These are phyloP conservation scores for Allomyces javanicus DNA, from an alignment of 192 early-diverging fungal species.

Conservation along the genomic window DNA sequence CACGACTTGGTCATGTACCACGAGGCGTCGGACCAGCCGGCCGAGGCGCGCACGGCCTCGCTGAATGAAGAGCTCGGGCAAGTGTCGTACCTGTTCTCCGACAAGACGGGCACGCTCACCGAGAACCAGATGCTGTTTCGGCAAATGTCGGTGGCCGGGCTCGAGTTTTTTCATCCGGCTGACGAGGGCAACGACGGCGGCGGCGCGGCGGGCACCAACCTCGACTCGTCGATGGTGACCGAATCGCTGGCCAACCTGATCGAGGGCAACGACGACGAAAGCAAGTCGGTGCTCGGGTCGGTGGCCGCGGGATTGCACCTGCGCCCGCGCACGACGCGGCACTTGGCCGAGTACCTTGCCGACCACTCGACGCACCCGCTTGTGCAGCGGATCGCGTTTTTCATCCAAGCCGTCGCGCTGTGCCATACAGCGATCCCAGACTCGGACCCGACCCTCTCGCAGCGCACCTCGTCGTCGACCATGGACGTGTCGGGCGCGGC, in stretches of 20 bases:
- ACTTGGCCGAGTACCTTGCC: no score
- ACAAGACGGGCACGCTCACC: conserved; percentile 78
- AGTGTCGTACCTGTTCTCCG: conserved; percentile 73
- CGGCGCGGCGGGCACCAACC: no score
- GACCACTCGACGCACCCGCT: no score
- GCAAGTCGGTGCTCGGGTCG: no score
- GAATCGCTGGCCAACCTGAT: no score
- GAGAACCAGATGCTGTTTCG: conserved; percentile 72
- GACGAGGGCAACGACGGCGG: conserved; percentile 9
- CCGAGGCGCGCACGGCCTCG: conserved; percentile 51
- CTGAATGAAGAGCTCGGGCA: conserved; percentile 79
- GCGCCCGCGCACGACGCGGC: no score
- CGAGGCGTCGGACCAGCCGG: conserved; percentile 41
- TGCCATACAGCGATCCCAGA: conserved; percentile 69
- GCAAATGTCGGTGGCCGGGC: conserved; percentile 39
- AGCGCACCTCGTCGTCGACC: no score
- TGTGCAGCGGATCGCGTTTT: conserved; percentile 22
- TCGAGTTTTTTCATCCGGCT: conserved; percentile 35
- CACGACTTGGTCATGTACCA: conserved; percentile 65
- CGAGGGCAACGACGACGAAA: no score
- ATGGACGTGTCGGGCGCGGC: neutral
- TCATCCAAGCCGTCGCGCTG: conserved; percentile 53
- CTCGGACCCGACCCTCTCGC: conserved; percentile 17
- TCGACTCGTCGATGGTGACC: no score
- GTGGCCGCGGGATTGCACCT: no score